phyloP scores from a whole-genome alignment of 306 rosid genomes.

The Astragalus glycyphyllos region DNA sequence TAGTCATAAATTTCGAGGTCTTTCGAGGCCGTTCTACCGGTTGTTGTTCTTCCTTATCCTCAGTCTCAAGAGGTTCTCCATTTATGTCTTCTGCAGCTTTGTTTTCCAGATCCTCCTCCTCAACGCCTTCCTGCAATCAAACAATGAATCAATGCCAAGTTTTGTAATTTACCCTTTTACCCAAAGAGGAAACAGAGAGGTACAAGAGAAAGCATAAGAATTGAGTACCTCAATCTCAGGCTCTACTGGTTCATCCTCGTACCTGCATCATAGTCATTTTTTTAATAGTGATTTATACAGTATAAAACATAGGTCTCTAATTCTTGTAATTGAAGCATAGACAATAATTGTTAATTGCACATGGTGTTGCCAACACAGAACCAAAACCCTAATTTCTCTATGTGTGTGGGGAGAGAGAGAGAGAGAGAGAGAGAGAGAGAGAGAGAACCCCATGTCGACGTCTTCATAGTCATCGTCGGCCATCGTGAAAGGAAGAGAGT shows the following conservation, averaged over 20 bases:
- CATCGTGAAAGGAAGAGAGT: too few species aligned
- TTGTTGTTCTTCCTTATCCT: slow-evolving; percentile 61
- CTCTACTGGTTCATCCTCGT: slow-evolving; percentile 87
- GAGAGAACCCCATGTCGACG: slow-evolving; percentile 48
- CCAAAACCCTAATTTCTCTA: background rate
- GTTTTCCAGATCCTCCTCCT: slow-evolving; percentile 70
- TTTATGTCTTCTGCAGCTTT: slow-evolving; percentile 59
- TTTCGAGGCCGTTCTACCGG: slow-evolving; percentile 67
- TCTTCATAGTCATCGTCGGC: slow-evolving; percentile 57
- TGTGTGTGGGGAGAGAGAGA: too few species aligned
- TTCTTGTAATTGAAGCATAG: background rate
- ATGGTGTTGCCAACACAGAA: background rate
- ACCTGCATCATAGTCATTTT: slow-evolving; percentile 52
- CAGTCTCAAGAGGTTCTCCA: slow-evolving; percentile 68
- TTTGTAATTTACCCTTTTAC: background rate
- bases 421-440: background rate
- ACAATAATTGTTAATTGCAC: background rate
- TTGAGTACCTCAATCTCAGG: slow-evolving; percentile 79
- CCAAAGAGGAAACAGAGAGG: background rate
- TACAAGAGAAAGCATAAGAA: background rate
- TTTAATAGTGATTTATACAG: background rate
- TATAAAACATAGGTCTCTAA: background rate
- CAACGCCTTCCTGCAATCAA: slow-evolving; percentile 81
- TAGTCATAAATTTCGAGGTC: slow-evolving; percentile 89
- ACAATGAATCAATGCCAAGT: slow-evolving; percentile 15